phyloP scores from a whole-genome alignment of 2,329 filamentous ascomycete genomes.

The Fusarium cicatricum region DNA sequence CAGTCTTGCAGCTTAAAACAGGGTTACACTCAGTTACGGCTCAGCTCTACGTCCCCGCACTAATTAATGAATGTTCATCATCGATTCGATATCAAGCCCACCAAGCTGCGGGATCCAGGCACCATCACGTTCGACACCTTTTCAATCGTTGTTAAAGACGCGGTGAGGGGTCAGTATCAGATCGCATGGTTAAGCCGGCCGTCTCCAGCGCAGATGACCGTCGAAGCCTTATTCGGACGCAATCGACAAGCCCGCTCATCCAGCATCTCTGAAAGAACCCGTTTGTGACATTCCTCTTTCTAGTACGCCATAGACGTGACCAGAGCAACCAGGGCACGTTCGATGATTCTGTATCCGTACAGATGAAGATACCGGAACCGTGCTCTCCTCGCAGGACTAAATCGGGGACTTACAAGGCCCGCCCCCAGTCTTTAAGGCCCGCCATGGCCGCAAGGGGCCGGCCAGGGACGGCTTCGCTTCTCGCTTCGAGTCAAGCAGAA shows the following conservation, averaged over 20 bases:
- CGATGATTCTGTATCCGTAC: background rate
- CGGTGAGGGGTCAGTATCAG: slow-evolving; percentile 35
- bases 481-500: slow-evolving; percentile 36
- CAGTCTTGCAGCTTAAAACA: slow-evolving; percentile 18
- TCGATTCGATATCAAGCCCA: slow-evolving; percentile 34
- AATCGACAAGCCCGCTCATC: background rate
- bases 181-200: slow-evolving; percentile 32
- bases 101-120: slow-evolving; percentile 38
- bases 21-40: slow-evolving; percentile 35
- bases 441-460: slow-evolving; percentile 34
- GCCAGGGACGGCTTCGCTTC: slow-evolving; percentile 39
- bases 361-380: slow-evolving; percentile 9
- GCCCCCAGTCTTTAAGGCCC: slow-evolving; percentile 10
- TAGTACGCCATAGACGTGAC: slow-evolving; percentile 7
- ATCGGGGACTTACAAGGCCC: slow-evolving; percentile 11
- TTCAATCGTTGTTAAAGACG: slow-evolving; percentile 18
- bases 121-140: slow-evolving; percentile 26
- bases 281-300: background rate
- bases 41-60: slow-evolving; percentile 31
- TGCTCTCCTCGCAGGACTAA: slow-evolving; percentile 15
- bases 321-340: slow-evolving; percentile 17
- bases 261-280: background rate
- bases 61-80: slow-evolving; percentile 23
- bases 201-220: slow-evolving; percentile 33
- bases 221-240: slow-evolving; percentile 3